These are phyloP conservation scores for Leishmania martiniquensis DNA, from an alignment of 208 protist species.

Conservation along the genomic window DNA sequence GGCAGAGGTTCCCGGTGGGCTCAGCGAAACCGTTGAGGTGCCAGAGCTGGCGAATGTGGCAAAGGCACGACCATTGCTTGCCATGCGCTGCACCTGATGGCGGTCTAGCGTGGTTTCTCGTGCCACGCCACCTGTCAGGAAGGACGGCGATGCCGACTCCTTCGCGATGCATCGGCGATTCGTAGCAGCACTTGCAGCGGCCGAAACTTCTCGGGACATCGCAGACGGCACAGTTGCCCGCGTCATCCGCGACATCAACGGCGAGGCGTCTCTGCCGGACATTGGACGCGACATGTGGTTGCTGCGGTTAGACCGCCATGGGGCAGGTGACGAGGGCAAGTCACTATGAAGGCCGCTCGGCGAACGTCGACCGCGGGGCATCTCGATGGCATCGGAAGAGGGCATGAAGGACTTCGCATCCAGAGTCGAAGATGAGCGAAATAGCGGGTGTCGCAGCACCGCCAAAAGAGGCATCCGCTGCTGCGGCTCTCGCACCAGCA, in stretches of 20 bases:
- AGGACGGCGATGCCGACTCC: neutral
- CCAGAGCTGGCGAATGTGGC: neutral
- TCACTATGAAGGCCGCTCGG: neutral
- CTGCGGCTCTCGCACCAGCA: conserved; percentile 47
- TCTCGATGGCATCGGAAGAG: neutral
- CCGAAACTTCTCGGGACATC: neutral
- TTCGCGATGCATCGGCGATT: neutral
- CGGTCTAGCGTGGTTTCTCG: neutral
- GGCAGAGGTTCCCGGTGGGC: neutral
- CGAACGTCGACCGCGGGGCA: neutral
- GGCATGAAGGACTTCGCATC: neutral
- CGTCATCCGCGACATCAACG: neutral
- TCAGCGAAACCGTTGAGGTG: neutral
- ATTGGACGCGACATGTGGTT: neutral
- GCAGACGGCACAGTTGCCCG: neutral
- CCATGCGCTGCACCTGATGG: neutral
- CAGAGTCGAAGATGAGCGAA: conserved; percentile 4
- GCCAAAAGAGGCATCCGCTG: conserved; percentile 16
- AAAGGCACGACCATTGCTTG: neutral
- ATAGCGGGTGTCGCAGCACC: conserved; percentile 21
- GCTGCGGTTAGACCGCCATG: neutral
- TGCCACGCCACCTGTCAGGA: neutral
- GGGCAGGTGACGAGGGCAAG: neutral
- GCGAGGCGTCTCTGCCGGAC: neutral
- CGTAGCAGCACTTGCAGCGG: neutral